Percentiles rank a stretch among this genome's conserved stretches.
phyloP scores from a whole-genome alignment of 495 filamentous ascomycete species.

The Xanthoparmelia taractica region DNA sequence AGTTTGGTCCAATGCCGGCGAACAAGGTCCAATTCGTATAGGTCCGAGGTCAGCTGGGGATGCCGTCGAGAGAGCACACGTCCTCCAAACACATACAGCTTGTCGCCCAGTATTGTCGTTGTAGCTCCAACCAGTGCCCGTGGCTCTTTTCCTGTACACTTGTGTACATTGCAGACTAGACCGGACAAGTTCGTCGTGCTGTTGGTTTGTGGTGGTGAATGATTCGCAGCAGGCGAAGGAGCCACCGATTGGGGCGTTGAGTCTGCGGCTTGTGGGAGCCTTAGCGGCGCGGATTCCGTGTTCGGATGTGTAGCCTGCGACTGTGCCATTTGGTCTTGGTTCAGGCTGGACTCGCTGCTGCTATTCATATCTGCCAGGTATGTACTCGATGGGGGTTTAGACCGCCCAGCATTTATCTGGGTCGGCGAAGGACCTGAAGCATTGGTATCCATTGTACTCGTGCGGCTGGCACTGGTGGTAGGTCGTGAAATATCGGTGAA shows the following conservation, averaged over 20 bases:
- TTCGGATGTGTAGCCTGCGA: conserved; percentile 16
- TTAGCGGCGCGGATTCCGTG: conserved; percentile 6
- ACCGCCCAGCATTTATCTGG: conserved; percentile 34
- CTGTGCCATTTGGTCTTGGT: conserved; percentile 15
- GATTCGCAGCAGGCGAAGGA: conserved; percentile 27
- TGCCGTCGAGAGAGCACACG: conserved; percentile 74
- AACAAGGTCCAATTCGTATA: conserved; percentile 90
- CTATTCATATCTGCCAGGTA: conserved; percentile 39
- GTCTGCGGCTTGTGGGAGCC: conserved; percentile 4
- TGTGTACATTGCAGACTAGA: conserved; percentile 86
- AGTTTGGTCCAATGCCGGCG: conserved; percentile 87
- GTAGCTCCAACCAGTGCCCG: conserved; percentile 88
- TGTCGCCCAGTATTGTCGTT: conserved; percentile 89
- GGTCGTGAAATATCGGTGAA: conserved; percentile 26
- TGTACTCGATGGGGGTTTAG: conserved; percentile 25
- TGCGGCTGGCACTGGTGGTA: conserved; percentile 36
- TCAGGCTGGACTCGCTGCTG: conserved; percentile 49
- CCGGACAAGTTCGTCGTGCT: conserved; percentile 66
- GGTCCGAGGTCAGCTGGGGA: conserved; percentile 75
- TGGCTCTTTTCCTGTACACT: conserved; percentile 85
- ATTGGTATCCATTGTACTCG: conserved; percentile 55
- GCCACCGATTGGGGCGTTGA: conserved; percentile 10
- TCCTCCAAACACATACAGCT: conserved; percentile 92
- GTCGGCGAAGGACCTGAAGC: conserved; percentile 40
- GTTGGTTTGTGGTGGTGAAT: conserved; percentile 30